Evolutionary conservation across 768 basidiomycete species (phyloP).

Genomic region (Imleria badia): DNA sequence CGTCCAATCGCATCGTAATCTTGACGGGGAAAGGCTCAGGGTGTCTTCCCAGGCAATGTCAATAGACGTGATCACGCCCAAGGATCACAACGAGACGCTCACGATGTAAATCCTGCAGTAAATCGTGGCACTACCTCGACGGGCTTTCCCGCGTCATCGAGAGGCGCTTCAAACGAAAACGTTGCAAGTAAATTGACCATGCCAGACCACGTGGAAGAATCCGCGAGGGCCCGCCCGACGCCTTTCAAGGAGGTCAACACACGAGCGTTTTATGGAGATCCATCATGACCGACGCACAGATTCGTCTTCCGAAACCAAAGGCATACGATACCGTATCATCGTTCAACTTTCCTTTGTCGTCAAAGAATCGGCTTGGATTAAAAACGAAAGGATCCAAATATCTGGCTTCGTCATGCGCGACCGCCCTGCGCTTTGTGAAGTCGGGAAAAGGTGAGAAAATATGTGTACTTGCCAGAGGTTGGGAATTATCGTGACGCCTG

Average conservation of each 20-base stretch:
- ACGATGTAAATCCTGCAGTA: constrained; percentile 2
- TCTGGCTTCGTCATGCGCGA: constrained; percentile 5
- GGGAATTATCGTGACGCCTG: constrained; percentile 6
- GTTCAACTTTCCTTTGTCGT: constrained; percentile 6
- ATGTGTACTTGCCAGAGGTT: constrained; percentile 6
- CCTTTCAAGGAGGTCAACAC: neutral
- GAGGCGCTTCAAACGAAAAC: constrained; percentile 7
- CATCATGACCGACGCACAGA: neutral
- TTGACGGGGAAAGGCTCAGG: neutral
- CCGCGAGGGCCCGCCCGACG: constrained; percentile 1
- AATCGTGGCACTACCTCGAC: constrained; percentile 3
- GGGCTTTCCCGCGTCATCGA: neutral
- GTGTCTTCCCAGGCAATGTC: neutral
- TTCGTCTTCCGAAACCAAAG: constrained; percentile 3
- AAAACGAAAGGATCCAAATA: constrained; percentile 1
- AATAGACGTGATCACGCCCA: neutral
- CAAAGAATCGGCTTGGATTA: constrained; percentile 8
- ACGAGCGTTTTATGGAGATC: neutral
- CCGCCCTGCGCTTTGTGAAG: constrained; percentile 1
- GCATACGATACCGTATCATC: constrained; percentile 4
- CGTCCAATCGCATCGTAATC: neutral
- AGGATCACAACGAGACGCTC: neutral
- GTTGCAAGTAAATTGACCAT: constrained; percentile 1
- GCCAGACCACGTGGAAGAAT: constrained; percentile 1
- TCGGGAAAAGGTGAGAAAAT: neutral